These are phyloP conservation scores for Penicillium palitans DNA, from an alignment of 2,329 filamentous ascomycete species.

Conservation along the genomic window DNA sequence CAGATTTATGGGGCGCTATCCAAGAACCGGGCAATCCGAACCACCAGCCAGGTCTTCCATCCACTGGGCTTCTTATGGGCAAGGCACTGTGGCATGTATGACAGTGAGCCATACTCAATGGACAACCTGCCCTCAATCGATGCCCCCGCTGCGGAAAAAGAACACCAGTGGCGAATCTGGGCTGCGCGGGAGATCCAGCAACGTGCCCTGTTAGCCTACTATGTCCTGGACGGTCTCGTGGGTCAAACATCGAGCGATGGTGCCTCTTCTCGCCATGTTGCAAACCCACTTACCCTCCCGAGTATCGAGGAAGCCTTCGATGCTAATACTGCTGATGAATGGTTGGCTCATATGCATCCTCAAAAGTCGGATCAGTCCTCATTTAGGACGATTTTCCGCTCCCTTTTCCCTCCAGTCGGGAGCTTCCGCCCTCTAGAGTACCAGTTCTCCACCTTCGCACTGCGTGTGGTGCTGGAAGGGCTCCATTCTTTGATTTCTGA, in stretches of 20 bases:
- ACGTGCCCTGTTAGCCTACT: conserved; percentile 47
- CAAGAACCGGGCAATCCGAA: conserved; percentile 46
- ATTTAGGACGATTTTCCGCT: conserved; percentile 45
- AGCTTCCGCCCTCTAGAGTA: conserved; percentile 33
- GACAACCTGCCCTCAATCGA: conserved; percentile 37
- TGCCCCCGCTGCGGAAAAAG: conserved; percentile 38
- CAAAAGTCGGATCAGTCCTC: conserved; percentile 36
- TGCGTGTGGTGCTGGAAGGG: conserved; percentile 48
- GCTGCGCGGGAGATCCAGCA: conserved; percentile 48
- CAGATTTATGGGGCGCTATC: conserved; percentile 49
- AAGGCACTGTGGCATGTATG: conserved; percentile 47
- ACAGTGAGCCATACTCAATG: conserved; percentile 36
- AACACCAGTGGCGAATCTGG: conserved; percentile 46
- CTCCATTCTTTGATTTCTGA: conserved; percentile 48
- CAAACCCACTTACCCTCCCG: conserved; percentile 44
- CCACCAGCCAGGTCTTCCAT: conserved; percentile 48
- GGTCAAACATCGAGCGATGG: conserved; percentile 47
- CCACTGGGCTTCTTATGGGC: conserved; percentile 50
- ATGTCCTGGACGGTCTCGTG: conserved; percentile 49
- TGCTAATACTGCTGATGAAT: conserved; percentile 43
- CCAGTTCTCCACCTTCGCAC: conserved; percentile 43
- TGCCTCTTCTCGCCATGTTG: conserved; percentile 45
- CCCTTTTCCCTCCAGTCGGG: conserved; percentile 39
- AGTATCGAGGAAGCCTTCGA: conserved; percentile 45
- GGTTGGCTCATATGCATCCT: conserved; percentile 40